Base-by-base conservation (phyloP, 441 rosid species). In the Aquilaria agallochum region DNA sequence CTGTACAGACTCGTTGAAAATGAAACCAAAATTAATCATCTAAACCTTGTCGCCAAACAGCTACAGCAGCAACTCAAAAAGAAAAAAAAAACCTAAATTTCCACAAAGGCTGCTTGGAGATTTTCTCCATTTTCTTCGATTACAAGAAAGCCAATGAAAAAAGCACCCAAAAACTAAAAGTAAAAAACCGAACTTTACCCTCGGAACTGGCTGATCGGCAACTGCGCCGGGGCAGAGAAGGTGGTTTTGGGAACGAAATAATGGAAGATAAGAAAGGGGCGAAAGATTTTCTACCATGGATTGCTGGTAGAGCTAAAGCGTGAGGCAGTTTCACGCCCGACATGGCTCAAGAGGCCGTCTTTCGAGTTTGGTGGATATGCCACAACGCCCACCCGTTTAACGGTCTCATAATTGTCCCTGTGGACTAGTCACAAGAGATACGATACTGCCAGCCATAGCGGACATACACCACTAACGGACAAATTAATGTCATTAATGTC, bases 251-350 rank as follows among this genome's bases (percentile, higher is more conserved):
- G 46, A 68, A 65, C 11, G 65, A 62, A 56, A 58, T 42, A 3
- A 78, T 55, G 48, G 81, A 46, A 65, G 52, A 54, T 54, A 65
- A 66, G 54, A 74, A 65, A 14, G 80, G 67, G 51, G 53, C 11
- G 30, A 68, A 74, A 57, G 76, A 49, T 68, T 66, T 74, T 53
- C 76, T 73, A 66, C 78, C 69, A 72, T 79, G 75, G 76, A 62
- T 11, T 33, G 44, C 9, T 54, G n/a, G 59, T 53, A 64, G 15
- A 55, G 69, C 62, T 40, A 40, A 40, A 40, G 80, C 58, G 47
- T 64, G 77, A 59, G 77, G 76, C 62, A 79, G 64, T 42, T 66
- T 77, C 73, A 82, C 62, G 70, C 76, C 74, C 62, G 71, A 81
- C 87, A 80, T 85, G 63, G 69, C 56, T 54, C 50, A 2, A 2